phyloP scores from a whole-genome alignment of 2,329 filamentous ascomycete species.

The Paracoccidioides brasiliensis region DNA sequence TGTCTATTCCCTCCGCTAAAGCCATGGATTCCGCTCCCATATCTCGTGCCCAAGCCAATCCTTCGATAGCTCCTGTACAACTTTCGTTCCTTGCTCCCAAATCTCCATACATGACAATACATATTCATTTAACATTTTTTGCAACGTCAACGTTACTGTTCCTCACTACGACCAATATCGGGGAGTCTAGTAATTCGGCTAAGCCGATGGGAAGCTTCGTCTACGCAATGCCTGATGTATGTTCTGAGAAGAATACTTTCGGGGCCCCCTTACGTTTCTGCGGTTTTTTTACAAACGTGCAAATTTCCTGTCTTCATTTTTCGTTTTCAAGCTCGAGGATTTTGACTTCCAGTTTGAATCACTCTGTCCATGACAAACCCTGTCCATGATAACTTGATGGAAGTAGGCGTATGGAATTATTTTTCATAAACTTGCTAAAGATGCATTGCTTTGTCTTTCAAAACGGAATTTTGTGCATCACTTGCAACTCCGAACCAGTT shows the following conservation, averaged over 20 bases:
- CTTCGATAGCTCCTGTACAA: conserved; percentile 35
- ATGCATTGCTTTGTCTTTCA: not conserved
- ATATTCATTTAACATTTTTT: conserved; percentile 45
- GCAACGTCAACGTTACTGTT: conserved; percentile 43
- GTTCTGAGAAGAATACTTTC: conserved; percentile 12
- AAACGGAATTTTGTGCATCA: not conserved
- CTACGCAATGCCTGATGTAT: conserved; percentile 82
- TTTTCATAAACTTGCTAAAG: not conserved
- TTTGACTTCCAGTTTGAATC: not conserved
- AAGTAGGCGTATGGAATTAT: not conserved
- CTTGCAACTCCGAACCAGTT: not conserved
- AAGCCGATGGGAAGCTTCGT: conserved; percentile 74
- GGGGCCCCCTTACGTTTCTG: not conserved
- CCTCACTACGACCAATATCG: conserved; percentile 41
- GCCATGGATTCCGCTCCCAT: conserved; percentile 13
- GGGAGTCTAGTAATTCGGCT: conserved; percentile 23
- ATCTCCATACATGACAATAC: conserved; percentile 43
- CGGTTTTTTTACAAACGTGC: not conserved
- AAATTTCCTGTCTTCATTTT: not conserved
- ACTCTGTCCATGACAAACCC: not conserved
- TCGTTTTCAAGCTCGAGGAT: not conserved
- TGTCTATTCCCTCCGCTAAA: not conserved
- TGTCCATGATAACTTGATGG: not conserved
- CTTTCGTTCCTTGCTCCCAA: conserved; percentile 46
- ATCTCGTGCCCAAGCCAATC: conserved; percentile 4